Conservation (phyloP, 2,329 filamentous ascomycete species). For the Neophaeococcomyces aloes region DNA sequence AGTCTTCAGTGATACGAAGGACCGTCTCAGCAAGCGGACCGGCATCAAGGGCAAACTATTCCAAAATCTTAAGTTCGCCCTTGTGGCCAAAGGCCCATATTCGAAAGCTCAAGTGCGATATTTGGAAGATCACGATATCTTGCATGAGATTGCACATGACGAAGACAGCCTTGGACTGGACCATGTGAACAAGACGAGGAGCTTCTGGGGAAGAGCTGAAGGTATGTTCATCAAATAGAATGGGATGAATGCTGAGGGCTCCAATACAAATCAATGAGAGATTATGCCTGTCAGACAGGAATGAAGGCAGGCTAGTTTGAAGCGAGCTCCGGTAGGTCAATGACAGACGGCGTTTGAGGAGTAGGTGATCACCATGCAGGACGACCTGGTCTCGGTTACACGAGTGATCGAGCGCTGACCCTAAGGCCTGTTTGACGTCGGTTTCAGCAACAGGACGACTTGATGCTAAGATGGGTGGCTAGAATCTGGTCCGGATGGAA, state of each 20-base stretch:
- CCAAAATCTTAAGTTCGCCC: constrained; percentile 94
- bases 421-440: no score
- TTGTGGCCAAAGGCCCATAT: constrained; percentile 61
- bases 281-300: no score
- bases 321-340: no score
- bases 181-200: constrained; percentile 51
- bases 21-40: constrained; percentile 82
- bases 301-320: no score
- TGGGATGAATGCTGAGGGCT: background rate
- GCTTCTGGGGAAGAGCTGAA: constrained; percentile 50
- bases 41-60: constrained; percentile 96
- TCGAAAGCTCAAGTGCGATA: constrained; percentile 59
- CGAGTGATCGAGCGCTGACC: no score
- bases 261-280: no score
- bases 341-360: no score
- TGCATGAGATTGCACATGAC: constrained; percentile 56
- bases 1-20: constrained; percentile 80
- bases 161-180: constrained; percentile 63
- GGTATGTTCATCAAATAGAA: constrained; percentile 47
- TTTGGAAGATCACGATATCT: constrained; percentile 59
- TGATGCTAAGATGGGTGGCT: no score
- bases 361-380: no score
- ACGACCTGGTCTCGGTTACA: no score
- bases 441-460: no score
- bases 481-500: no score